phyloP scores from a whole-genome alignment of 768 basidiomycete species.

The Neoboletus magnificus region DNA sequence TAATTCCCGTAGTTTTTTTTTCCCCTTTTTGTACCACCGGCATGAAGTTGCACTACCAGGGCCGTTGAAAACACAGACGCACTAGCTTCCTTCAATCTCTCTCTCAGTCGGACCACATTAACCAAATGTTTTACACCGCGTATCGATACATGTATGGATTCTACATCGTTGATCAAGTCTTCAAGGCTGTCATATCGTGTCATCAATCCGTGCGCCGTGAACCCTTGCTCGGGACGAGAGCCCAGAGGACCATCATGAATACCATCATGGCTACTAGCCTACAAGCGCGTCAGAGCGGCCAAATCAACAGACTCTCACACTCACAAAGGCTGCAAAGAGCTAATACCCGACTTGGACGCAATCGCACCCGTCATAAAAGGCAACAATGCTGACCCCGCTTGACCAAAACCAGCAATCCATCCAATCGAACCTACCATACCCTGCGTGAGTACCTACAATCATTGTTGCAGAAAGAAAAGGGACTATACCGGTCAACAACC shows the following conservation, averaged over 20 bases:
- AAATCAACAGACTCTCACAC: neutral
- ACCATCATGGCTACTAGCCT: conserved; percentile 41
- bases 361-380: conserved; percentile 75
- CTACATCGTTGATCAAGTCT: neutral
- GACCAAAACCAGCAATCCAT: conserved; percentile 36
- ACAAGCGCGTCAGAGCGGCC: neutral
- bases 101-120: no score
- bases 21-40: no score
- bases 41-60: no score
- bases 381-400: conserved; percentile 66
- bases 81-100: no score
- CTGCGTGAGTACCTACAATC: neutral
- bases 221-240: conserved; percentile 35
- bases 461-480: neutral
- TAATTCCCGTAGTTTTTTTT: no score
- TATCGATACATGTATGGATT: neutral
- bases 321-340: conserved; percentile 36
- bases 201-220: conserved; percentile 18
- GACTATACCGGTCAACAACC: conserved; percentile 51
- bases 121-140: neutral
- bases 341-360: conserved; percentile 55
- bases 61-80: no score
- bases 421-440: conserved; percentile 8
- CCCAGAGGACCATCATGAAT: conserved; percentile 42
- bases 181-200: neutral